Evolutionary conservation across 768 basidiomycete species (phyloP).

Genomic region (Boletellus ananiceps): DNA sequence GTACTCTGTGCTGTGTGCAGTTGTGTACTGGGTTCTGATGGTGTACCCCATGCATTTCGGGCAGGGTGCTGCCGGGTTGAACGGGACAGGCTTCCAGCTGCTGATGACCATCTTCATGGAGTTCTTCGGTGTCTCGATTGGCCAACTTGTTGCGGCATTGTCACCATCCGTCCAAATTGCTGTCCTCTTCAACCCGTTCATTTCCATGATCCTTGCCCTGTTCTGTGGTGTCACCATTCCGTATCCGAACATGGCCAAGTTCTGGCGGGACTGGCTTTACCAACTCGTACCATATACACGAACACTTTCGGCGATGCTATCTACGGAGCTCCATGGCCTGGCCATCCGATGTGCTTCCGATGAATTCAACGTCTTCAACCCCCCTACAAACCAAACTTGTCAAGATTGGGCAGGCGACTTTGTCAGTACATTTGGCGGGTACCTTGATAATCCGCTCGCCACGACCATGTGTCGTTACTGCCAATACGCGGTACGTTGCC

Average conservation of each 20-base stretch:
- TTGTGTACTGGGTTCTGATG: slow-evolving; percentile 75
- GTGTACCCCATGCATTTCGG: slow-evolving; percentile 68
- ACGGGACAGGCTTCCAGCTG: slow-evolving; percentile 69
- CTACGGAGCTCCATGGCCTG: slow-evolving; percentile 74
- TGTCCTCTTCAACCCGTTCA: slow-evolving; percentile 76
- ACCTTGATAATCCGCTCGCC: slow-evolving; percentile 63
- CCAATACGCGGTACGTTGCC: slow-evolving; percentile 42
- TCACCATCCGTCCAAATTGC: slow-evolving; percentile 77
- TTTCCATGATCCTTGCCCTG: slow-evolving; percentile 56
- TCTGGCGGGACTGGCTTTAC: slow-evolving; percentile 81
- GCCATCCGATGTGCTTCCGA: slow-evolving; percentile 56
- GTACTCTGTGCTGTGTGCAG: slow-evolving; percentile 63
- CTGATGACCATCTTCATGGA: slow-evolving; percentile 69
- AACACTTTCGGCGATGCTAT: slow-evolving; percentile 64
- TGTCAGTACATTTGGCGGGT: slow-evolving; percentile 59
- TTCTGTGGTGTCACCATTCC: slow-evolving; percentile 85
- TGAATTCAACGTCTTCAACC: slow-evolving; percentile 70
- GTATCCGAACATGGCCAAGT: slow-evolving; percentile 53
- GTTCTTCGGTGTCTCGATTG: slow-evolving; percentile 66
- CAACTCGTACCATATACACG: slow-evolving; percentile 68
- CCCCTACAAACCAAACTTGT: slow-evolving; percentile 75
- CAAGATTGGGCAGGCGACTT: slow-evolving; percentile 65
- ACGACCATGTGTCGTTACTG: slow-evolving; percentile 69
- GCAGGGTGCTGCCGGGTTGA: slow-evolving; percentile 52
- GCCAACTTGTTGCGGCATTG: slow-evolving; percentile 69